Evolutionary conservation across 371 early-diverging fungal species (phyloP), one percentile per base, ranked within the genome.

Genomic region (Circinella minor): DNA sequence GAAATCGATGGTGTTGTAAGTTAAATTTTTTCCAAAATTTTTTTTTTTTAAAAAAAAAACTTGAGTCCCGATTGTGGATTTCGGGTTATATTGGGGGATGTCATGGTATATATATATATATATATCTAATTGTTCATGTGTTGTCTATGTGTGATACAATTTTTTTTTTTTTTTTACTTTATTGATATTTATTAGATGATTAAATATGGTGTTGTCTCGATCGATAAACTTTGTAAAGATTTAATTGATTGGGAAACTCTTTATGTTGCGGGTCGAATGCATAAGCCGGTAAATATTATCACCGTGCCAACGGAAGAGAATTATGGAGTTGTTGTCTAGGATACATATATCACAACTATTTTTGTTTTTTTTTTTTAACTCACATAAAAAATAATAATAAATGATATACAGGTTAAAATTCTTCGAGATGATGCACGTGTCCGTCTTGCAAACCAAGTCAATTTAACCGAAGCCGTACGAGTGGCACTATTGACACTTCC

Each of bases 121-220:
- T n/a, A 27, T 27, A 0, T 27, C 27, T 27, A 27, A 27, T 27
- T 27, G 27, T 27, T 27, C 27, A 27, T 27, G 27, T 27, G 27
- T 27, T 27, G 27, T 27, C 27, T 27, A 27, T 27, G 27, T 27
- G 27, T 27, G 27, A 27, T 27, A 27, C 27, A 27, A 27, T 27
- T 27, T 27, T 27, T 39, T 68, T 64, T 68, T 27, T 20, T 57
- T 47, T 27, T 5, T 14, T 3, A 1, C 3, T 47, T 47, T 27
- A 47, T 47, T 47, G 1, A 0, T 51, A n/a, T 51, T 51, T 51
- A 51, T 51, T 74, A 93, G 90, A 74, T 80, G 59, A 86, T 98
- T 72, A 99, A 99, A 78, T 99, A 99, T 75, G 99, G 99, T 10
- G 99, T 99, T 10, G 92, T 97, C 13, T 94, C 95, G 9, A 92